A percentile compares a stretch with the other conserved stretches of the same genome.
phyloP scores from a whole-genome alignment of 768 basidiomycete genomes.

The Clathrus columnatus region DNA sequence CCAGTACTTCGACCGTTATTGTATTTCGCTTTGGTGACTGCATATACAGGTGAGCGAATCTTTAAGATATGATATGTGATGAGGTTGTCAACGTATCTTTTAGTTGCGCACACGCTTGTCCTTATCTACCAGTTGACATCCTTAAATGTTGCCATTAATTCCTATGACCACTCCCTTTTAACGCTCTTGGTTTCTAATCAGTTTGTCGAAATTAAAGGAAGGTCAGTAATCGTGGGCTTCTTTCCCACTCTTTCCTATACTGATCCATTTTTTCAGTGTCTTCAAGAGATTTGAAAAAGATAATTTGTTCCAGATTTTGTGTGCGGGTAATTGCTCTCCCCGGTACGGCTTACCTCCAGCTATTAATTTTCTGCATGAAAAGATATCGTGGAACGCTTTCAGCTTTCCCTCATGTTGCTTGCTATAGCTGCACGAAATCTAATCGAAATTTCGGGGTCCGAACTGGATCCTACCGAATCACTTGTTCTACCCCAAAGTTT shows the following conservation, averaged over 20 bases:
- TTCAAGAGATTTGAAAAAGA: constrained; percentile 99
- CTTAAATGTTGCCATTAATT: constrained; percentile 95
- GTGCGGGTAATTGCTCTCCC: constrained; percentile 64
- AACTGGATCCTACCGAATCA: constrained; percentile 70
- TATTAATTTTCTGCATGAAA: constrained; percentile 2
- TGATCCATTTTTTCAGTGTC: constrained; percentile 36
- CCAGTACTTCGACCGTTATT: constrained; percentile 71
- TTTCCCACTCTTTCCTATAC: not conserved
- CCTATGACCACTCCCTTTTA: constrained; percentile 91
- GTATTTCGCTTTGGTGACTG: constrained; percentile 72
- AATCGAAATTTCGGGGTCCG: constrained; percentile 87
- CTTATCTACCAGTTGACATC: constrained; percentile 94
- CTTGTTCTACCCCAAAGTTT: constrained; percentile 75
- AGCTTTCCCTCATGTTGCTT: constrained; percentile 79
- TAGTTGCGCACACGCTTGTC: constrained; percentile 85
- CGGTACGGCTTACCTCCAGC: not conserved
- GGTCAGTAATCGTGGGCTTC: not conserved
- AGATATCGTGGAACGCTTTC: constrained; percentile 98
- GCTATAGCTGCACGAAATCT: constrained; percentile 92
- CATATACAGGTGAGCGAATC: constrained; percentile 64
- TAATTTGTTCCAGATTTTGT: constrained; percentile 96
- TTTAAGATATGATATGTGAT: not conserved
- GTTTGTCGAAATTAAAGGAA: constrained; percentile 98
- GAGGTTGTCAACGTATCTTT: not conserved
- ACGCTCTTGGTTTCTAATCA: constrained; percentile 95